Evolutionary conservation across 163 green algal species (phyloP), one percentile per base, ranked within the genome.

Genomic region (Trebouxiophyceae sp.): DNA sequence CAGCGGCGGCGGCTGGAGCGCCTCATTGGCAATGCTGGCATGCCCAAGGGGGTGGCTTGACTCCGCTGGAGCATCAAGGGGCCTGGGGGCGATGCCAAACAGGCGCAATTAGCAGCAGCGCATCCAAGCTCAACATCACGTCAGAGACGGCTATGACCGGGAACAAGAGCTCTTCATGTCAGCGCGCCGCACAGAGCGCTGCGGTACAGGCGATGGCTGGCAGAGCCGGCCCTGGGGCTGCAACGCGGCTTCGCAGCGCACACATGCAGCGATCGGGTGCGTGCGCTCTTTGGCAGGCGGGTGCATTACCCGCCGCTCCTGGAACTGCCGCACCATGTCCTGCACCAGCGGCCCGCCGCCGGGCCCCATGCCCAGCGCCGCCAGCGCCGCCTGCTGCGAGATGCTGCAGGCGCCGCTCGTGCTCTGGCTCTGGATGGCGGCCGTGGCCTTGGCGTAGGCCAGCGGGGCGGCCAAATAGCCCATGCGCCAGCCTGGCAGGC

Each of bases 401-500:
- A 99, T 96, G 67, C 75, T 90, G 68, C 74, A 89, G 23, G 93
- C 88, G 1, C 91, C 87, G 22, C 74, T 89, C 26, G 89, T 95
- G 69, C 70, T 87, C 73, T 97, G 90, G 63, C 81, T 92, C 80
- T 99, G 94, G 56, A 98, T 95, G 60, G 83, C 76, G 16, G 84
- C 85, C 32, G 84, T 85, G 1, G 89, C 92, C 6, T 72, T 81
- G 22, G 90, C 89, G 77, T 95, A 95, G 58, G 83, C 77, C 16
- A 65, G 61, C 0, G 95, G 94, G 2, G 89, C 94, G 0, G 93
- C 94, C 30, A 97, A 67, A 80, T 99, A 99, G 27, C 94, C 94
- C n/a, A 99, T 79, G 1, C 93, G 81, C 93, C 93, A 99, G 22
- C 94, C 94, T 39, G 90, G 95, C 39, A 16, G 12, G n/a, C n/a